These are phyloP conservation scores for Chlamydomonas sp. DNA, from an alignment of 139 green algal species.

Conservation along the genomic window DNA sequence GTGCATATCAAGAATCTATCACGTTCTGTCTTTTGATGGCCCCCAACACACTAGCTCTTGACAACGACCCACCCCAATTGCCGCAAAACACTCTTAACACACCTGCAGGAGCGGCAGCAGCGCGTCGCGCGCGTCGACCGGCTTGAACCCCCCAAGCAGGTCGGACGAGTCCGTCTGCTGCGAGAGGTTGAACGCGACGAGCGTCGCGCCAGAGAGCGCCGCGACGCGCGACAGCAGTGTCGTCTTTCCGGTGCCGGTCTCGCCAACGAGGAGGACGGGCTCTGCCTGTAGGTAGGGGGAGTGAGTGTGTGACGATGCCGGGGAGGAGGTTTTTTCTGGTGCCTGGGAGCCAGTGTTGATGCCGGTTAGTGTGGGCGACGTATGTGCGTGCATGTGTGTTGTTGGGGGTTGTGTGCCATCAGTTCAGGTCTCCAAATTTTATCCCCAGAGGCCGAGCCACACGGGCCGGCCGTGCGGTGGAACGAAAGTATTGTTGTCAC, in stretches of 20 bases:
- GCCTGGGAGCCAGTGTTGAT: no score
- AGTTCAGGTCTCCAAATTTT: slow-evolving; percentile 9
- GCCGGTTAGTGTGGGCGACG: no score
- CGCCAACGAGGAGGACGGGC: slow-evolving; percentile 93
- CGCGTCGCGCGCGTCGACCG: slow-evolving; percentile 66
- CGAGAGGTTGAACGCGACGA: slow-evolving; percentile 94
- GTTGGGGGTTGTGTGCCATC: no score
- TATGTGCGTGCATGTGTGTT: no score
- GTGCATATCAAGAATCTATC: no score
- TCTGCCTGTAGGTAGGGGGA: slow-evolving; percentile 40
- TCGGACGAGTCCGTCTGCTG: slow-evolving; percentile 94
- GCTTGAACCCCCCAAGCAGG: slow-evolving; percentile 93
- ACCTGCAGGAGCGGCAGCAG: slow-evolving; percentile 72
- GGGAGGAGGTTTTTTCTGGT: no score
- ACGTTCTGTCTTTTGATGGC: no score
- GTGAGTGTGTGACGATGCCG: neutral
- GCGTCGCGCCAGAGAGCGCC: slow-evolving; percentile 43
- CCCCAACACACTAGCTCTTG: no score
- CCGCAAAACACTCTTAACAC: no score
- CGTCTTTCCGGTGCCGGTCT: slow-evolving; percentile 98
- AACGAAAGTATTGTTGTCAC: slow-evolving; percentile 6
- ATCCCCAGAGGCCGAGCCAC: neutral
- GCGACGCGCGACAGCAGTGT: slow-evolving; percentile 79
- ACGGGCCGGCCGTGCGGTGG: no score
- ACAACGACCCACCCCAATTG: no score